Conservation (phyloP, 768 basidiomycete species). For the Termitomyces sp. region DNA sequence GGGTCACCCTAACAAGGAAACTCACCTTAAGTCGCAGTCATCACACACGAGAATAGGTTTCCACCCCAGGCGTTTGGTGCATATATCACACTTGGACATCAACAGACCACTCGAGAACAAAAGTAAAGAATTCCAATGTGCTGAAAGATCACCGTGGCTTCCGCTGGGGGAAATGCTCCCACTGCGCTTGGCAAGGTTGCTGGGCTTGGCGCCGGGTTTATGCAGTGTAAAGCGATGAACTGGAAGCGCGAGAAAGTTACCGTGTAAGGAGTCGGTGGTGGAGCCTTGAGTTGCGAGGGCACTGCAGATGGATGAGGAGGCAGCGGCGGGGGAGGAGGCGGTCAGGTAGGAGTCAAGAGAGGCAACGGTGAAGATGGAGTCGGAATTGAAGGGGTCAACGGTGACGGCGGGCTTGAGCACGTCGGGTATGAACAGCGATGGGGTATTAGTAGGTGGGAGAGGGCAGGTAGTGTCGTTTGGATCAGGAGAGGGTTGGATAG, state of each 20-base stretch:
- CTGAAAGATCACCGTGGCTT: slow-evolving; percentile 19
- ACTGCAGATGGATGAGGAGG: slow-evolving; percentile 42
- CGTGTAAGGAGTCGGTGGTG: slow-evolving; percentile 38
- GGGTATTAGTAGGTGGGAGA: slow-evolving; percentile 21
- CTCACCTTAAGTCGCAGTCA: slow-evolving; percentile 76
- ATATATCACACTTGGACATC: slow-evolving; percentile 77
- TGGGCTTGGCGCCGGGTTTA: slow-evolving; percentile 67
- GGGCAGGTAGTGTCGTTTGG: slow-evolving; percentile 39
- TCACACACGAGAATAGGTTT: slow-evolving; percentile 85
- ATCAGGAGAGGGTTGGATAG: slow-evolving; percentile 52
- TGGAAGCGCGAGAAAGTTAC: slow-evolving; percentile 34
- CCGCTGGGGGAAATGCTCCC: slow-evolving; percentile 24
- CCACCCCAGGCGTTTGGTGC: slow-evolving; percentile 77
- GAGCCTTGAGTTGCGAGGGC: slow-evolving; percentile 75
- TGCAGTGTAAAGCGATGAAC: slow-evolving; percentile 86
- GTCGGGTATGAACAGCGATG: slow-evolving; percentile 11
- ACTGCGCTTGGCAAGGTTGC: slow-evolving; percentile 25
- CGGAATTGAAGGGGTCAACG: slow-evolving; percentile 32
- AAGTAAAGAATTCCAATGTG: slow-evolving; percentile 69
- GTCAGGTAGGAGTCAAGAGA: slow-evolving; percentile 63
- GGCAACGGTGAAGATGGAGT: slow-evolving; percentile 50
- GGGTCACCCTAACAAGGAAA: slow-evolving; percentile 2
- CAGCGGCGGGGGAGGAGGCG: slow-evolving; percentile 35
- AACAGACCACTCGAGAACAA: slow-evolving; percentile 71
- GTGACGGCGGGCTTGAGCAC: neutral